Base-by-base conservation (phyloP, 352 stramenopile genomes). In the Thalassiosira livingstoniorum region DNA sequence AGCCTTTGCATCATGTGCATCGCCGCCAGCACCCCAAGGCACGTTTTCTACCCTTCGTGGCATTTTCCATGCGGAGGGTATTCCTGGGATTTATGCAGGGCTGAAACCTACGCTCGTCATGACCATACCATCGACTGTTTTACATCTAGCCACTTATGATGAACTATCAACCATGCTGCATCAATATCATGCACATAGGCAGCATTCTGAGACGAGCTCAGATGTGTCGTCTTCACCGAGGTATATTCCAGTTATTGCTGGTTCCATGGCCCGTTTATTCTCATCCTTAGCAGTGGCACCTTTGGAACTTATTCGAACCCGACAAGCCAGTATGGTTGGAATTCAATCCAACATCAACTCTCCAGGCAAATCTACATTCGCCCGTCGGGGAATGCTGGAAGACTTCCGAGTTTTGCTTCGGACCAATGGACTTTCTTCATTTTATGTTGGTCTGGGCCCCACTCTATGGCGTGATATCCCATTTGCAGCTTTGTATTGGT, bases 91-190 rank as follows among this genome's bases (percentile, higher is more conserved):
- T 39, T 78, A 86, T 27, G 55, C 47, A n/a, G 87, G 89, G n/a
- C 72, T 93, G 37, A 90, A 88, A 5, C 96, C 97, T 11, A 97
- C 96, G 18, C 92, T 99, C 70, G 80, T 98, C 67, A 98, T 98
- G 88, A 94, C 95, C 1, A 89, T 98, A 10, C 96, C 97, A 0
- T 98, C 96, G 45, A 98, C 96, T 7, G 95, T 97, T 61, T 78
- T 98, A 21, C 98, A 98, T 84, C 98, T 98, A 82, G 94, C 97
- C 11, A 94, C 94, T 21, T 99, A 99, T 86, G 97, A 98, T 74
- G 80, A 92, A 73, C 75, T 91, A 54, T 78, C 66, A 0, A 31
- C 45, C 13, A 55, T 55, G 5, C 31, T 85, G 35, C 57, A 58
- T 29, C 34, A 37, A 2, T 51, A 45, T n/a, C 57, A 66, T 42